A percentile compares a stretch with the other conserved stretches of the same genome.
phyloP scores from a whole-genome alignment of 2,329 filamentous ascomycete species.

The Neofusicoccum laricinum region DNA sequence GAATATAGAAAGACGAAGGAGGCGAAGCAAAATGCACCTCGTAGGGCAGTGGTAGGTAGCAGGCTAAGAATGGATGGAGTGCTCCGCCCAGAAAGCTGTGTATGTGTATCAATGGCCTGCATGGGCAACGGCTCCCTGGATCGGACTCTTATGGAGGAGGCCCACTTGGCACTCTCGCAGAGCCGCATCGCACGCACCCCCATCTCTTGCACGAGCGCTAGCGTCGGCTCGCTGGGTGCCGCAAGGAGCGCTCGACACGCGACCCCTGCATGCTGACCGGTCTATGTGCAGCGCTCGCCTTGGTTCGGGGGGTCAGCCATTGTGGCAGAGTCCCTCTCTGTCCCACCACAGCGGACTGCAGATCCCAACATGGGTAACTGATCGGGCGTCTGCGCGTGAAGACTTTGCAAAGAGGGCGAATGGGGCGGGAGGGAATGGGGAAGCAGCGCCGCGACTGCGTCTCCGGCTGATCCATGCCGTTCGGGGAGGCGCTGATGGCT shows the following conservation, averaged over 20 bases:
- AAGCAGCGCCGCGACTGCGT: slow-evolving; percentile 4
- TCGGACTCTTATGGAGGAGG: slow-evolving; percentile 12
- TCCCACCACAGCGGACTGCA: slow-evolving; percentile 12
- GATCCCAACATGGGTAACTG: slow-evolving; percentile 7
- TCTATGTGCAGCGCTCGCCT: slow-evolving; percentile 1
- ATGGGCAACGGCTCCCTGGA: slow-evolving; percentile 3
- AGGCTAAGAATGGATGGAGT: slow-evolving; percentile 13
- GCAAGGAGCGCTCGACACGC: slow-evolving; percentile 13
- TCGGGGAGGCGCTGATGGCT: not conserved
- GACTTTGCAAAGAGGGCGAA: slow-evolving; percentile 9
- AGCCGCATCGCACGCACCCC: slow-evolving; percentile 10
- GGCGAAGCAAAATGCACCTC: slow-evolving; percentile 12
- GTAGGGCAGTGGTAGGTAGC: slow-evolving; percentile 4
- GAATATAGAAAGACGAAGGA: not conserved
- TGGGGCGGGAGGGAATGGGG: slow-evolving; percentile 3
- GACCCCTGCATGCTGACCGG: slow-evolving; percentile 19
- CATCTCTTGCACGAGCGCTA: slow-evolving; percentile 10
- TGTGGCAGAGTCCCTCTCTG: slow-evolving; percentile 11
- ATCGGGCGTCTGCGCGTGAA: slow-evolving; percentile 10
- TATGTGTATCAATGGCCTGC: slow-evolving; percentile 12
- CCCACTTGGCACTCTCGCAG: slow-evolving; percentile 6
- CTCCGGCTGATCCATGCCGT: not conserved
- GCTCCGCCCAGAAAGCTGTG: slow-evolving; percentile 16
- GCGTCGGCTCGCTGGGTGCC: slow-evolving; percentile 5
- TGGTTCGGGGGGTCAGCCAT: slow-evolving; percentile 11